Conservation (phyloP, 805 yeast genomes). For the Cyberlindnera xylosilytica region DNA sequence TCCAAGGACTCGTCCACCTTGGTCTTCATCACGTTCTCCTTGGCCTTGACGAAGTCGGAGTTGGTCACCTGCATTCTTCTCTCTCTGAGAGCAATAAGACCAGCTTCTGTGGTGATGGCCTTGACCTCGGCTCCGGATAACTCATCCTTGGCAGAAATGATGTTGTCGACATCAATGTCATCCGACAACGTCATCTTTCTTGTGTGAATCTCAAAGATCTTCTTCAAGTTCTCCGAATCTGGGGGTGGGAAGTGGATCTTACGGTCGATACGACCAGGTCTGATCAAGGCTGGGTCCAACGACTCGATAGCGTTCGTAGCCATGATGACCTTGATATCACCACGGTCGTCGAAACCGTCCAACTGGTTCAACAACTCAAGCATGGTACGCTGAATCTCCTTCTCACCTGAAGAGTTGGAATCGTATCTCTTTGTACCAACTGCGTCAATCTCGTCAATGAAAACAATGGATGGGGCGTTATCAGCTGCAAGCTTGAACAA, state of each 20-base stretch:
- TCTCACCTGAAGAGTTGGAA: conserved; percentile 85
- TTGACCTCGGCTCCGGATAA: conserved; percentile 96
- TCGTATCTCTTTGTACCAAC: conserved; percentile 98
- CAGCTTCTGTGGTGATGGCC: conserved; percentile 97
- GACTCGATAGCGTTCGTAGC: conserved; percentile 95
- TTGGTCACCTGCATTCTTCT: conserved; percentile 97
- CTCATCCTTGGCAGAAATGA: conserved; percentile 89
- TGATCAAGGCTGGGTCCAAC: conserved; percentile 90
- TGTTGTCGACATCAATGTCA: conserved; percentile 85
- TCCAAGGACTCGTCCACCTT: conserved; percentile 95
- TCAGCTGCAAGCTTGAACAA: conserved; percentile 96
- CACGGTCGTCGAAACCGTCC: conserved; percentile 96
- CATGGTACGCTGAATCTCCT: conserved; percentile 98
- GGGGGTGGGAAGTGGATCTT: conserved; percentile 96
- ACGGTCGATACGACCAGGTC: conserved; percentile 97
- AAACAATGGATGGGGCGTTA: conserved; percentile 96
- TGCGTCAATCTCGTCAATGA: conserved; percentile 98
- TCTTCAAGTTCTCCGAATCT: conserved; percentile 87
- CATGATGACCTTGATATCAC: conserved; percentile 97
- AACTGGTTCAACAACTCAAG: conserved; percentile 90
- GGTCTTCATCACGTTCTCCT: conserved; percentile 93
- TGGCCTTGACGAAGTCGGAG: conserved; percentile 88
- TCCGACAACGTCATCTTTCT: conserved; percentile 86
- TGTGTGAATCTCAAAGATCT: conserved; percentile 89
- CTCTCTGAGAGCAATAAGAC: conserved; percentile 90